Percentiles rank a stretch among this genome's conserved stretches.
These are phyloP conservation scores for Phytopythium vexans DNA, from an alignment of 352 stramenopile genomes.

Conservation along the genomic window DNA sequence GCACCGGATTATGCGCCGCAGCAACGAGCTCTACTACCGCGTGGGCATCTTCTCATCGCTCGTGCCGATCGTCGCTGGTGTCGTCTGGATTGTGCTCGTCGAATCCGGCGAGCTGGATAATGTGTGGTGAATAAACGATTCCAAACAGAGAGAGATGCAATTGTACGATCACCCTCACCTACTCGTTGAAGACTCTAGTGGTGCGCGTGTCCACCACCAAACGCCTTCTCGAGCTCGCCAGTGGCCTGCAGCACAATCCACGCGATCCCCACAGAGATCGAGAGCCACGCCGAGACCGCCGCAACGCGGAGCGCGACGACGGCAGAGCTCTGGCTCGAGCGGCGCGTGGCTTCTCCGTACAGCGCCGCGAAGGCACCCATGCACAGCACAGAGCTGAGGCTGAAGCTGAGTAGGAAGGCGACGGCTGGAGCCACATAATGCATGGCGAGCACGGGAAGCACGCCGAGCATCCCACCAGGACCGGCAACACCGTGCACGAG, in stretches of 20 bases:
- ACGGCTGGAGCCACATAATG: constrained; percentile 43
- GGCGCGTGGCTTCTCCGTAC: constrained; percentile 69
- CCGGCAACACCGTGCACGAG: constrained; percentile 88
- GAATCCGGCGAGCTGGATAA: constrained; percentile 11
- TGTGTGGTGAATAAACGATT: constrained; percentile 11
- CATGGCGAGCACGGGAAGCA: constrained; percentile 85
- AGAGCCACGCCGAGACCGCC: constrained; percentile 48
- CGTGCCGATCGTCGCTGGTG: not conserved
- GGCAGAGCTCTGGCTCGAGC: constrained; percentile 18
- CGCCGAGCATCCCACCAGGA: constrained; percentile 67
- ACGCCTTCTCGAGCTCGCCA: constrained; percentile 61
- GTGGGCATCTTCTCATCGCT: not conserved
- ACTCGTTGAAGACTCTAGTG: not conserved
- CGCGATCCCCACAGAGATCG: constrained; percentile 51
- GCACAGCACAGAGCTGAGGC: constrained; percentile 72
- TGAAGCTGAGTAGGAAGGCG: constrained; percentile 87
- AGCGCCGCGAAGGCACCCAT: constrained; percentile 87
- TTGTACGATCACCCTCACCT: not conserved
- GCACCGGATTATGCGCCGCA: not conserved
- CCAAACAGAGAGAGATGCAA: not conserved
- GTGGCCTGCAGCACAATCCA: constrained; percentile 71
- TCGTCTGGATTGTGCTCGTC: not conserved
- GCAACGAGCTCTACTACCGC: not conserved
- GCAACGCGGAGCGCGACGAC: constrained; percentile 43
- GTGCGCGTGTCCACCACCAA: constrained; percentile 9